A percentile compares a stretch with the other conserved stretches of the same genome.
Conservation (phyloP, 202 grass and related monocot species). For the Bolboschoenoplectus hybrid region DNA sequence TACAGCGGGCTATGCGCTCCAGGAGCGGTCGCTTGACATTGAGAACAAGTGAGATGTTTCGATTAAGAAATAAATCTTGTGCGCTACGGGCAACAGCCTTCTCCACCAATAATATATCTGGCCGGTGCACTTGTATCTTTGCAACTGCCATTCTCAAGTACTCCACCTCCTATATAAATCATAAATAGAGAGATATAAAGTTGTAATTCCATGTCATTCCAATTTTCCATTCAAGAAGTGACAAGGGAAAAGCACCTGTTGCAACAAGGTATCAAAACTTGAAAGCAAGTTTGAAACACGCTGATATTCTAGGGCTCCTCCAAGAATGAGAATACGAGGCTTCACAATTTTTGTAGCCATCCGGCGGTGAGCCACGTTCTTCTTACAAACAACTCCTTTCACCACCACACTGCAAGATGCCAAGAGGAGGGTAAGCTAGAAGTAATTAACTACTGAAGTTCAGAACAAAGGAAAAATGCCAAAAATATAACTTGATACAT, state of each 20-base stretch:
- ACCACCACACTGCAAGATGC: constrained; percentile 69
- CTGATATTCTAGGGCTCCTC: constrained; percentile 97
- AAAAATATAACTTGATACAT: not conserved
- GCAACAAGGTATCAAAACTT: constrained; percentile 98
- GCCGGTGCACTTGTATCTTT: constrained; percentile 92
- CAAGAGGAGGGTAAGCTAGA: constrained; percentile 28
- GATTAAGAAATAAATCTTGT: constrained; percentile 85
- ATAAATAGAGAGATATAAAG: constrained; percentile 33
- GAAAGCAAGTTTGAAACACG: constrained; percentile 96
- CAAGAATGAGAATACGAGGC: constrained; percentile 81
- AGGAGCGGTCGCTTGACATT: constrained; percentile 91
- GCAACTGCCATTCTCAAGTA: constrained; percentile 97
- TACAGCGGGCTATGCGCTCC: constrained; percentile 93
- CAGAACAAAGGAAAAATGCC: constrained; percentile 31
- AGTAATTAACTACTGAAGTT: constrained; percentile 28
- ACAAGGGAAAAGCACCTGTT: constrained; percentile 64
- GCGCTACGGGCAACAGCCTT: constrained; percentile 93
- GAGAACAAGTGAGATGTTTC: constrained; percentile 95
- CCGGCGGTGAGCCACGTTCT: constrained; percentile 91
- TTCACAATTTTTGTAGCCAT: constrained; percentile 81
- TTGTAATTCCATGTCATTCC: constrained; percentile 21
- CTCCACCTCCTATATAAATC: constrained; percentile 76
- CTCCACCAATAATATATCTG: constrained; percentile 90
- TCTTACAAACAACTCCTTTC: constrained; percentile 99
- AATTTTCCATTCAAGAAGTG: constrained; percentile 26